Conservation (phyloP, 23 red algal species). For the Gracilaria gracilis region DNA sequence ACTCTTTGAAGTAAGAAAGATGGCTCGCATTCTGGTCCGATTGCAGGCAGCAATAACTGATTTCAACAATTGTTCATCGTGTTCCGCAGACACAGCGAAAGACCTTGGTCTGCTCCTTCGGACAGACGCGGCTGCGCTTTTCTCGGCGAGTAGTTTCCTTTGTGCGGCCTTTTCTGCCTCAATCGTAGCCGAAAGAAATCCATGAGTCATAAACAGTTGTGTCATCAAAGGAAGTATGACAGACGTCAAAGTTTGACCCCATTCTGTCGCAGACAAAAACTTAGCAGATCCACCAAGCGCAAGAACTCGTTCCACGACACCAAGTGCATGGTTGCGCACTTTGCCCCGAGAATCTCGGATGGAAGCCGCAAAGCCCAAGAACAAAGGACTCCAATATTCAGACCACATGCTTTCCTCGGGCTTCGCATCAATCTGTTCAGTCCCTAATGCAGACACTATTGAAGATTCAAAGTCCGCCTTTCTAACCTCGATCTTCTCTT, state of each 20-base stretch:
- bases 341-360: conserved; percentile 50
- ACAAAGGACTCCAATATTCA: conserved; percentile 73
- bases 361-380: conserved; percentile 52
- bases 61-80: conserved; percentile 56
- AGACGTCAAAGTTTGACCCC: conserved; percentile 49
- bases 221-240: conserved; percentile 74
- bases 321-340: conserved; percentile 67
- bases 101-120: conserved; percentile 33
- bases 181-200: conserved; percentile 63
- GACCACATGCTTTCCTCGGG: conserved; percentile 39
- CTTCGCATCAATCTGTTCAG: not conserved
- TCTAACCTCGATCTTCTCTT: not conserved
- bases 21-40: conserved; percentile 65
- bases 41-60: conserved; percentile 58
- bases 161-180: conserved; percentile 67
- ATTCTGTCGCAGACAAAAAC: conserved; percentile 61
- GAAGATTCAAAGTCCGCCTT: not conserved
- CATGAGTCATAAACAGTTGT: conserved; percentile 57
- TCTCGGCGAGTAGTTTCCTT: conserved; percentile 49
- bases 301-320: conserved; percentile 70
- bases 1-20: conserved; percentile 62
- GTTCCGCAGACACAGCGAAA: conserved; percentile 40
- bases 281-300: conserved; percentile 55
- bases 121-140: conserved; percentile 29
- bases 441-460: not conserved